These are phyloP conservation scores for Hypericum androsaemum DNA, from an alignment of 345 rosid genomes.

Conservation along the genomic window DNA sequence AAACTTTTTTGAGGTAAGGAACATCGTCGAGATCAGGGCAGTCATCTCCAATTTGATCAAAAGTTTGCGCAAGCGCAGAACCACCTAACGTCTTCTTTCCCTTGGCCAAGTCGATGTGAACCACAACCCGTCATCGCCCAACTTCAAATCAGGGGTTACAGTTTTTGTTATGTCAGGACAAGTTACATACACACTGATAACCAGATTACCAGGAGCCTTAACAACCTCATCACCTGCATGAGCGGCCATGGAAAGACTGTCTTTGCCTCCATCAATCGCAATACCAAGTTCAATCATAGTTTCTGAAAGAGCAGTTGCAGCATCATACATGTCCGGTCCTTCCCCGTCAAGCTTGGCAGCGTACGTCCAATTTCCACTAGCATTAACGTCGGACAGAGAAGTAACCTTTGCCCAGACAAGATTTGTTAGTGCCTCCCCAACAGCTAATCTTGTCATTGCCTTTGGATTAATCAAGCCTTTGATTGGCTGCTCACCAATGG, in stretches of 20 bases:
- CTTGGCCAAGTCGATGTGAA: slow-evolving; percentile 76
- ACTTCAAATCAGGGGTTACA: slow-evolving; percentile 81
- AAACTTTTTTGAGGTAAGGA: slow-evolving; percentile 55
- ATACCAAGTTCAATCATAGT: slow-evolving; percentile 90
- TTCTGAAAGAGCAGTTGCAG: slow-evolving; percentile 66
- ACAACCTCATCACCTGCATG: slow-evolving; percentile 69
- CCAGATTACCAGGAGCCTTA: slow-evolving; percentile 95
- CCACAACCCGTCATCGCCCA: slow-evolving; percentile 53
- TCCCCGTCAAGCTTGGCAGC: slow-evolving; percentile 97
- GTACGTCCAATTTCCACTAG: slow-evolving; percentile 97
- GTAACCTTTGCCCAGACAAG: slow-evolving; percentile 90
- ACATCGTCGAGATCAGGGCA: slow-evolving; percentile 87
- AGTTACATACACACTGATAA: slow-evolving; percentile 75
- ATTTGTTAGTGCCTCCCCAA: slow-evolving; percentile 91
- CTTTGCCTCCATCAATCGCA: slow-evolving; percentile 97
- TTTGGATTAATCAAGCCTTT: slow-evolving; percentile 79
- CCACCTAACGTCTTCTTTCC: slow-evolving; percentile 86
- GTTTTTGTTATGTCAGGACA: slow-evolving; percentile 84
- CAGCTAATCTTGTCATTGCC: slow-evolving; percentile 95
- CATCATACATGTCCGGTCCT: slow-evolving; percentile 95
- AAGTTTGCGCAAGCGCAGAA: slow-evolving; percentile 80
- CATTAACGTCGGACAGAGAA: slow-evolving; percentile 82
- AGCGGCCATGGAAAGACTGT: slow-evolving; percentile 94
- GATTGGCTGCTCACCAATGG: slow-evolving; percentile 88
- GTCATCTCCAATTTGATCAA: slow-evolving; percentile 73